Evolutionary conservation across 176 grass and related monocot species (phyloP).

Genomic region (Triticum monococcum): DNA sequence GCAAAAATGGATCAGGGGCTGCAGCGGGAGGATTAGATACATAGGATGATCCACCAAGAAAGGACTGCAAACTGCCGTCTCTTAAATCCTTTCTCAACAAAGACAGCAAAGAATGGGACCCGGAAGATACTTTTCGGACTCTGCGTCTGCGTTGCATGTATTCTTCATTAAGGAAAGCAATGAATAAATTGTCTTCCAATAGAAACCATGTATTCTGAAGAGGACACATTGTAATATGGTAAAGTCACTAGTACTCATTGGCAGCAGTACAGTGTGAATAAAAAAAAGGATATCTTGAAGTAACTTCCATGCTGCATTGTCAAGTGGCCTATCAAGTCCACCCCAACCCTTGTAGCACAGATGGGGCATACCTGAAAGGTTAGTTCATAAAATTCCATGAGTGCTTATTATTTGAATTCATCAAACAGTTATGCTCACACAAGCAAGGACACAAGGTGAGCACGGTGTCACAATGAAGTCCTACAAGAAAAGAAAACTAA

Average conservation of each 20-base stretch:
- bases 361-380: slow-evolving; percentile 80
- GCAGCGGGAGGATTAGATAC: slow-evolving; percentile 54
- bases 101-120: slow-evolving; percentile 71
- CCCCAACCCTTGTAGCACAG: slow-evolving; percentile 64
- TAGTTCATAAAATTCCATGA: slow-evolving; percentile 27
- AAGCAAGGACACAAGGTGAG: background rate
- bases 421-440: background rate
- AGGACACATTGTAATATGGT: slow-evolving; percentile 4
- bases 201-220: background rate
- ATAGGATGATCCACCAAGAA: slow-evolving; percentile 77
- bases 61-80: slow-evolving; percentile 81
- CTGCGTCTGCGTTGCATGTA: slow-evolving; percentile 81
- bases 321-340: slow-evolving; percentile 82
- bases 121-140: slow-evolving; percentile 60
- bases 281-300: slow-evolving; percentile 93
- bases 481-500: background rate
- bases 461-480: background rate
- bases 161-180: slow-evolving; percentile 68
- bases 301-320: slow-evolving; percentile 75
- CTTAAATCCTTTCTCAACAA: slow-evolving; percentile 80
- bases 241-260: background rate
- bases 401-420: slow-evolving; percentile 14
- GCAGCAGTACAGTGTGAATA: background rate
- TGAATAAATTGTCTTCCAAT: background rate
- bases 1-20: slow-evolving; percentile 85